Base-by-base conservation (phyloP, 2,329 filamentous ascomycete species). In the Pyrenochaeta sp. region DNA sequence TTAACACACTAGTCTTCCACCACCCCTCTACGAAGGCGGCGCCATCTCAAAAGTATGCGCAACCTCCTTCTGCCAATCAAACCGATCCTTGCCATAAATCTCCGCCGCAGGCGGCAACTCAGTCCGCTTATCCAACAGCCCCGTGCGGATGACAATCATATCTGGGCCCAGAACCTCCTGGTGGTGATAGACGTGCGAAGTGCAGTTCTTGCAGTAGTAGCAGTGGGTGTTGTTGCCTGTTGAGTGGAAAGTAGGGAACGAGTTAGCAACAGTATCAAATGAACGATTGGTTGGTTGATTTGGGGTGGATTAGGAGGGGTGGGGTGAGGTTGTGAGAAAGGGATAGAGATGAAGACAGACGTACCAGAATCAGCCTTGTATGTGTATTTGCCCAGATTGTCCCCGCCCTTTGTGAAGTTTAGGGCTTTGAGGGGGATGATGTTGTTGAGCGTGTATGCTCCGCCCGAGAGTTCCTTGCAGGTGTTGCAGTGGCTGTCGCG, bases 161-260 rank as follows among this genome's bases (percentile, higher is more conserved):
- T 81, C 77, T 3, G 69, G 65, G 42, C 78, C 76, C 51, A 80
- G 69, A 34, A 76, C 74, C 29, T 75, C 72, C 55, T 82, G 80
- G 56, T 81, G 77, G 65, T 83, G 80, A 65, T 82, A 82, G 20
- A 78, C 72, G 60, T 81, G 79, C 3, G 72, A 60, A 6, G 77
- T 81, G 76, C 80, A 83, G 57, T 78, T 80, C 31, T 76, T 72
- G 72, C 81, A 83, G 69, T 77, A 82, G 72, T 77, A 82, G 74
- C 81, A 83, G 66, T 81, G 69, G 21, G 82, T 79, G 6, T 70
- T 61, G 37, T 82, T 81, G 55, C 79, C 78, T 76, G 29, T 24
- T 26, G 22, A n/a, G 11, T 18, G 17, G 19, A 32, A n/a, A 4
- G 10, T 32, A 20, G 15, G 19, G 30, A 32, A 13, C 36, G 21